These are phyloP conservation scores for Phtheirospermum japonicum DNA, from an alignment of 257 asterid species.

Conservation along the genomic window DNA sequence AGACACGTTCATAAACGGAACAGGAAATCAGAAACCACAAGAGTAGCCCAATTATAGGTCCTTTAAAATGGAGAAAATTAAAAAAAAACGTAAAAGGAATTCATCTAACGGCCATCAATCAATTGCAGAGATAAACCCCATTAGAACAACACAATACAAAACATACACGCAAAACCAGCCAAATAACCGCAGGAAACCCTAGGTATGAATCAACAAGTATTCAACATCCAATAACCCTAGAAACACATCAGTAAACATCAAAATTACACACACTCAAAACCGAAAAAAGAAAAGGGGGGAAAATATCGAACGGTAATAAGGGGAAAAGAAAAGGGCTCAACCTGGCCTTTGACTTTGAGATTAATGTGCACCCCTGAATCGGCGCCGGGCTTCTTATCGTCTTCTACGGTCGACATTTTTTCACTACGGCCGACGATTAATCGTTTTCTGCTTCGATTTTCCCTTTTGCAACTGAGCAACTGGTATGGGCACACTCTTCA, in stretches of 20 bases:
- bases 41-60: too few species aligned
- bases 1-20: neutral
- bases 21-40: neutral
- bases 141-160: neutral
- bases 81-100: too few species aligned
- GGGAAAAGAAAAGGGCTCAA: neutral
- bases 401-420: slow-evolving; percentile 2
- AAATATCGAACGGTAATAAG: neutral
- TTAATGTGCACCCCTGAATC: neutral
- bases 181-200: neutral
- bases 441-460: neutral
- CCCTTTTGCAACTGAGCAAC: neutral
- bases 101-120: too few species aligned
- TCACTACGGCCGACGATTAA: neutral
- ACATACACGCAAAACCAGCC: neutral
- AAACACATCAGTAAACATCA: neutral
- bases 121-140: neutral
- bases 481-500: neutral
- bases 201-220: neutral
- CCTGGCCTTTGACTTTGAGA: slow-evolving; percentile 8
- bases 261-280: neutral
- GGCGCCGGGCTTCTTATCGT: slow-evolving; percentile 2
- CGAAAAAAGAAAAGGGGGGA: neutral
- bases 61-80: too few species aligned
- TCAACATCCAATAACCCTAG: neutral